Percentiles rank a stretch among this genome's conserved stretches.
Evolutionary conservation across 129 eudicot species (phyloP).

Genomic region (Rutidosis leptorrhynchoides): DNA sequence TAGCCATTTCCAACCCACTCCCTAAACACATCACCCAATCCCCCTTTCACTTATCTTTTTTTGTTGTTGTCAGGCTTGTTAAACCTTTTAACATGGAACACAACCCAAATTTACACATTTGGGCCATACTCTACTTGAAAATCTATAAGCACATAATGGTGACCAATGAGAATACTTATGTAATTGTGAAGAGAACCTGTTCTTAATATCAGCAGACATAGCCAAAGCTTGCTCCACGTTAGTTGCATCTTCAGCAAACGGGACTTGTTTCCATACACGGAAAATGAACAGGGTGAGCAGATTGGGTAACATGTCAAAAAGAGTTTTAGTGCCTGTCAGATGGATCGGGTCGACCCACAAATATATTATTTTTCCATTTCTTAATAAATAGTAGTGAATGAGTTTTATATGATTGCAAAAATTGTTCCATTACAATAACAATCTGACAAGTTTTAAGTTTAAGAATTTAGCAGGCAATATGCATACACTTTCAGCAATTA

Average conservation of each 20-base stretch:
- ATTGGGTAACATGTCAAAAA: too few species aligned
- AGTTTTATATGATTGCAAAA: neutral
- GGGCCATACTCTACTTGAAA: neutral
- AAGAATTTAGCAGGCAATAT: too few species aligned
- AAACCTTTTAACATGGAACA: neutral
- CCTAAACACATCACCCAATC: too few species aligned
- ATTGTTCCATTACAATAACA: too few species aligned
- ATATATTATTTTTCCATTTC: neutral
- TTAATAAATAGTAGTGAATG: neutral
- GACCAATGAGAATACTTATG: neutral
- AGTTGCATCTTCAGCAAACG: constrained; percentile 71
- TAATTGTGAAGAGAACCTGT: constrained; percentile 40
- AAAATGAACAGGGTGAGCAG: neutral
- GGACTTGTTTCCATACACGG: constrained; percentile 61
- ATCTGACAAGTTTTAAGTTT: too few species aligned
- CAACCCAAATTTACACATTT: neutral
- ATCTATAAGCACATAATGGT: neutral
- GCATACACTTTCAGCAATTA: neutral
- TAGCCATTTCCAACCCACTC: too few species aligned
- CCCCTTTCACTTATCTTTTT: neutral
- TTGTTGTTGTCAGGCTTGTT: neutral
- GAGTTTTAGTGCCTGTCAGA: neutral
- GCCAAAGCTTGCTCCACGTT: constrained; percentile 93
- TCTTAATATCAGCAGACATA: constrained; percentile 79
- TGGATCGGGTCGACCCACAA: neutral